phyloP scores from a whole-genome alignment of 306 rosid species.

The Cicer pinnatifidum region DNA sequence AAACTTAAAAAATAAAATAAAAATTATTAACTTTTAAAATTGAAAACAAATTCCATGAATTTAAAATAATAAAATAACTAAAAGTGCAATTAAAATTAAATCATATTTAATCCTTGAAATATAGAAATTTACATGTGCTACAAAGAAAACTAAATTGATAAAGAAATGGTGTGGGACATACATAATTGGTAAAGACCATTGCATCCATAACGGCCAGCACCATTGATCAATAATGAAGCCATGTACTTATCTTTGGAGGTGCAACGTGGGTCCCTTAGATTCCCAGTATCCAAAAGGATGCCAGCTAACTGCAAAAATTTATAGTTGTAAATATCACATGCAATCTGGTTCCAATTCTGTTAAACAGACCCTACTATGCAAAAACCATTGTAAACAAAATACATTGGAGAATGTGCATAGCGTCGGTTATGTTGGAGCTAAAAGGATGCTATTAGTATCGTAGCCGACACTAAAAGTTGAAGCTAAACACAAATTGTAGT shows the following conservation, averaged over 20 bases:
- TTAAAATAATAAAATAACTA: too few relatives aligned
- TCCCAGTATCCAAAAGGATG: constrained; percentile 72
- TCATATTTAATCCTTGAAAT: background rate
- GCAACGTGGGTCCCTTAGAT: constrained; percentile 60
- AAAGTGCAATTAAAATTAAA: too few relatives aligned
- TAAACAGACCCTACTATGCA: background rate
- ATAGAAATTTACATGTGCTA: background rate
- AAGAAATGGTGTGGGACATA: constrained; percentile 47
- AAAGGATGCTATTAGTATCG: too few relatives aligned
- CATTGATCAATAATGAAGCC: constrained; percentile 73
- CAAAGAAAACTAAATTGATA: constrained; percentile 16
- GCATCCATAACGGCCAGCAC: constrained; percentile 90
- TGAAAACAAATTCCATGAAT: too few relatives aligned
- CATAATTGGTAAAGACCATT: constrained; percentile 75
- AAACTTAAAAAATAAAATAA: too few relatives aligned
- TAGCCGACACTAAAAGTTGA: too few relatives aligned
- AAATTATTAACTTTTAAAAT: too few relatives aligned
- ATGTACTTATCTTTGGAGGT: constrained; percentile 78
- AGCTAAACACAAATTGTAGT: too few relatives aligned
- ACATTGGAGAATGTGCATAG: too few relatives aligned
- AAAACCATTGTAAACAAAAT: too few relatives aligned
- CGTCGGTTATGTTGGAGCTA: too few relatives aligned
- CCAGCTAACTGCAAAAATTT: constrained; percentile 66
- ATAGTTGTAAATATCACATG: constrained; percentile 18
- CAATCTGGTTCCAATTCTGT: background rate